These are phyloP conservation scores for Lentinula guzmanii DNA, from an alignment of 768 basidiomycete genomes.

Conservation along the genomic window DNA sequence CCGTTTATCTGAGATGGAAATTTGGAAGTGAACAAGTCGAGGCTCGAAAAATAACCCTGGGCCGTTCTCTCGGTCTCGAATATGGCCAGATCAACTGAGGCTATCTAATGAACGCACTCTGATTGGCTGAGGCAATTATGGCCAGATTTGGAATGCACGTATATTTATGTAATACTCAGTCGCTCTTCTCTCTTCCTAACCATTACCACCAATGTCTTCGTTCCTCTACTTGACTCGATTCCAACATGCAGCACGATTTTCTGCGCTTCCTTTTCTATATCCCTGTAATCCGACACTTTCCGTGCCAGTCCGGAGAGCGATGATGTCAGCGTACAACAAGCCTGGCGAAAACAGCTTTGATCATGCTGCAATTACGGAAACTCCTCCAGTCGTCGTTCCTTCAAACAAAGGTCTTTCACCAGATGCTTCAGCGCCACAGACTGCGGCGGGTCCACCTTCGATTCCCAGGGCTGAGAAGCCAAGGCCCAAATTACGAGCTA, in stretches of 20 bases:
- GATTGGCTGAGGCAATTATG: slow-evolving; percentile 2
- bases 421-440: slow-evolving; percentile 65
- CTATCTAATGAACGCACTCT: not conserved
- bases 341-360: slow-evolving; percentile 23
- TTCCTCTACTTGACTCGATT: slow-evolving; percentile 23
- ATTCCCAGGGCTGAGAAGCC: slow-evolving; percentile 53
- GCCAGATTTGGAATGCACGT: not conserved
- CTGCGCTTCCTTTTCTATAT: slow-evolving; percentile 24
- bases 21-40: not conserved
- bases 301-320: slow-evolving; percentile 44
- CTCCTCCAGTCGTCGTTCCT: slow-evolving; percentile 50
- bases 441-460: slow-evolving; percentile 66
- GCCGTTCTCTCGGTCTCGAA: not conserved
- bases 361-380: slow-evolving; percentile 24
- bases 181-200: not conserved
- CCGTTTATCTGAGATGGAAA: not conserved
- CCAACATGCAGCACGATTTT: slow-evolving; percentile 24
- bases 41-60: not conserved
- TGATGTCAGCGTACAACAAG: slow-evolving; percentile 63
- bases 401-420: slow-evolving; percentile 38
- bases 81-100: not conserved
- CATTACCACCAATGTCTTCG: slow-evolving; percentile 11
- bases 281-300: slow-evolving; percentile 25
- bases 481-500: slow-evolving; percentile 59
- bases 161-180: not conserved